These are phyloP conservation scores for Bolboschoenoplectus hybrid DNA, from an alignment of 202 grass and related monocot species.

Conservation along the genomic window DNA sequence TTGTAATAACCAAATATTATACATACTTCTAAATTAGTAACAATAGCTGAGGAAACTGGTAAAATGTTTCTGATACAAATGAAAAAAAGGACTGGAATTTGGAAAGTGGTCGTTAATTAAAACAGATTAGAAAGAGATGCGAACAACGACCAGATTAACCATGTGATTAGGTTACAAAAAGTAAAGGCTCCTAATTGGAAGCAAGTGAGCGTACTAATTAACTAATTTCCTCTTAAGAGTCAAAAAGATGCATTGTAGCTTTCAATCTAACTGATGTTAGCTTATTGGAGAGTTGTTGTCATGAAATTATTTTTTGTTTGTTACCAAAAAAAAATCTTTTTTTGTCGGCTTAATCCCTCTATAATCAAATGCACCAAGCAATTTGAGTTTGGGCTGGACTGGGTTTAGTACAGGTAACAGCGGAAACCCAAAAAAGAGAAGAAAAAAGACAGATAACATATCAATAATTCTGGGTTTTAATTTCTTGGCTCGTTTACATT, in stretches of 20 bases:
- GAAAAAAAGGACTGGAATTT: background rate
- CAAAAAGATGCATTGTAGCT: constrained; percentile 32
- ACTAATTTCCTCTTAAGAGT: constrained; percentile 25
- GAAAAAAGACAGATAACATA: background rate
- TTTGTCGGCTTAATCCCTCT: background rate
- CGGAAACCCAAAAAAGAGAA: background rate
- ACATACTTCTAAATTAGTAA: background rate
- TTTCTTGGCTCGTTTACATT: background rate
- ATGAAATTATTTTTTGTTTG: background rate
- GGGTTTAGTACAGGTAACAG: background rate
- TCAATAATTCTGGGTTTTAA: background rate
- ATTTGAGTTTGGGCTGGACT: background rate
- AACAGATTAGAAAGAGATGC: constrained; percentile 1
- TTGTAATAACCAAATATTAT: background rate
- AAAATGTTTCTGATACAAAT: no score
- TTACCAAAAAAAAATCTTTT: background rate
- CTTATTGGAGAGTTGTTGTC: constrained; percentile 12
- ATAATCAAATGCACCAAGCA: background rate
- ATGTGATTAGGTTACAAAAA: constrained; percentile 42
- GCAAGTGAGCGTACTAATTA: constrained; percentile 1
- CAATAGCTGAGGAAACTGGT: background rate
- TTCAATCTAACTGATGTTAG: constrained; percentile 27
- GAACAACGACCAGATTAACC: constrained; percentile 22
- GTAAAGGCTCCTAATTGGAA: constrained; percentile 5
- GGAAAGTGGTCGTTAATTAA: background rate